phyloP scores from a whole-genome alignment of 2,329 filamentous ascomycete genomes.

The Cercospora sp. region DNA sequence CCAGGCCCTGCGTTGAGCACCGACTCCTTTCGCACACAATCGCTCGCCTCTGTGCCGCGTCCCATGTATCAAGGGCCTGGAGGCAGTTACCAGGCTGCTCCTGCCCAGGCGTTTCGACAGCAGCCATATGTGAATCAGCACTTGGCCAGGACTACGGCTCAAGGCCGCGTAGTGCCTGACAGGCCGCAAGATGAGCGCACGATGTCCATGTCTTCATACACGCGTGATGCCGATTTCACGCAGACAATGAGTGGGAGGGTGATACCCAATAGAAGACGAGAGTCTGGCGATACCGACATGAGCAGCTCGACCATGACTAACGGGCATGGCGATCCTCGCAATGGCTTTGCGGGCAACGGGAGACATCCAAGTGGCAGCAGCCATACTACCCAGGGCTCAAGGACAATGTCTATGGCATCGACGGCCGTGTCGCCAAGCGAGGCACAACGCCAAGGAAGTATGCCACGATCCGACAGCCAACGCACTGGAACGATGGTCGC shows the following conservation, averaged over 20 bases:
- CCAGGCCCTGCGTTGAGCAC: constrained; percentile 68
- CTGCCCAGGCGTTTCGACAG: constrained; percentile 75
- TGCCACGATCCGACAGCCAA: constrained; percentile 43
- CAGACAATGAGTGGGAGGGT: constrained; percentile 93
- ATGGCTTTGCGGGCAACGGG: constrained; percentile 27
- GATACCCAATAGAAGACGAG: constrained; percentile 73
- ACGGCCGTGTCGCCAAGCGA: constrained; percentile 60
- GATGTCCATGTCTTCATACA: constrained; percentile 91
- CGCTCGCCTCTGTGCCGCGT: constrained; percentile 74
- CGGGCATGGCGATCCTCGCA: constrained; percentile 32
- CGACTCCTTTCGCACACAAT: constrained; percentile 89
- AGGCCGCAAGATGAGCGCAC: constrained; percentile 80
- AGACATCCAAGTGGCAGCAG: constrained; percentile 34
- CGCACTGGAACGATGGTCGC: constrained; percentile 53
- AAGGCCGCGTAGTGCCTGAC: constrained; percentile 87
- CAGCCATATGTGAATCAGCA: constrained; percentile 67
- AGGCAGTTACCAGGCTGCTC: constrained; percentile 58
- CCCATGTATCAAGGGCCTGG: constrained; percentile 68
- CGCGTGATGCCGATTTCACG: constrained; percentile 71
- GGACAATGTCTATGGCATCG: constrained; percentile 92
- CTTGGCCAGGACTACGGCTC: constrained; percentile 77
- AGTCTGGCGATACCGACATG: constrained; percentile 46
- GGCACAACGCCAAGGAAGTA: constrained; percentile 28
- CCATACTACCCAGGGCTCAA: constrained; percentile 49
- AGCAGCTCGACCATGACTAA: constrained; percentile 34